phyloP scores from a whole-genome alignment of 2,329 filamentous ascomycete genomes.

The Aquanectria penicillioides region DNA sequence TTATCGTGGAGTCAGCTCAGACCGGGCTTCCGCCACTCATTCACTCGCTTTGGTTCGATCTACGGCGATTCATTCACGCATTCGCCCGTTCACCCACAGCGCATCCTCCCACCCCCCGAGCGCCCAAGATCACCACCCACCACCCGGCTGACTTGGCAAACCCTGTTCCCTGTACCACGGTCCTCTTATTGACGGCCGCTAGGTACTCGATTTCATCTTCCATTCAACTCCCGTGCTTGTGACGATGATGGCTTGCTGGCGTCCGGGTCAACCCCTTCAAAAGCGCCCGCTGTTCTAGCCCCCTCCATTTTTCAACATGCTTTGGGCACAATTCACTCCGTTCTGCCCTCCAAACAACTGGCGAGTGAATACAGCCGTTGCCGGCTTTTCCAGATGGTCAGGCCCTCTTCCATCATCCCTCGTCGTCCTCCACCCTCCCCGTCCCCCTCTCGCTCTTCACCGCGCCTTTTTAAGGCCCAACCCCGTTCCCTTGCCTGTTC shows the following conservation, averaged over 20 bases:
- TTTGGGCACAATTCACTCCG: neutral
- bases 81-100: slow-evolving; percentile 37
- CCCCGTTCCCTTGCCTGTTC: slow-evolving; percentile 27
- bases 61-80: slow-evolving; percentile 30
- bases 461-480: slow-evolving; percentile 31
- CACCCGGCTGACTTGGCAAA: slow-evolving; percentile 35
- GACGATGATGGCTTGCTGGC: slow-evolving; percentile 18
- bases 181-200: slow-evolving; percentile 16
- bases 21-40: slow-evolving; percentile 7
- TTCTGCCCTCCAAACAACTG: neutral
- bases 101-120: too few species aligned
- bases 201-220: slow-evolving; percentile 11
- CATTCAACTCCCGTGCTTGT: slow-evolving; percentile 3
- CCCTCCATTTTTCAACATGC: neutral
- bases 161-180: slow-evolving; percentile 37
- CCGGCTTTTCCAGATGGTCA: slow-evolving; percentile 5
- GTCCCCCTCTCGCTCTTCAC: slow-evolving; percentile 23
- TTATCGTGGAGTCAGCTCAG: slow-evolving; percentile 9
- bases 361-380: neutral
- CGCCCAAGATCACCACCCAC: slow-evolving; percentile 38
- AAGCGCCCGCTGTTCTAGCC: slow-evolving; percentile 13
- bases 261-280: neutral
- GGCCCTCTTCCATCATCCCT: slow-evolving; percentile 9
- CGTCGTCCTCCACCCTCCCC: slow-evolving; percentile 20
- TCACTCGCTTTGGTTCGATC: slow-evolving; percentile 6